These are phyloP conservation scores for Ogataea ramenticola DNA, from an alignment of 805 yeast genomes.

Conservation along the genomic window DNA sequence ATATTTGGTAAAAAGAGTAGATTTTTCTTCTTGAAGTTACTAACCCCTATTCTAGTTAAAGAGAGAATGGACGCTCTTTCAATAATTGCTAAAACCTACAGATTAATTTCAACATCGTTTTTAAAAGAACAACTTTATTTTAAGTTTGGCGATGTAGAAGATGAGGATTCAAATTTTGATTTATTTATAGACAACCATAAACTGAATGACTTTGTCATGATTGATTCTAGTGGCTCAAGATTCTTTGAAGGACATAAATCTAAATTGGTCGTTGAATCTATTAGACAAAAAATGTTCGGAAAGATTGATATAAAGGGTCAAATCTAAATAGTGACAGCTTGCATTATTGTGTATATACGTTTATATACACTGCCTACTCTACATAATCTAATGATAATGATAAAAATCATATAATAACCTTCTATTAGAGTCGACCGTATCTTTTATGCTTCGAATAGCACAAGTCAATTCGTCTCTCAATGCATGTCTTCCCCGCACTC, in stretches of 20 bases:
- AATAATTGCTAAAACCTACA: constrained; percentile 50
- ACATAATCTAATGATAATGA: no score
- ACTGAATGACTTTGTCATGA: constrained; percentile 34
- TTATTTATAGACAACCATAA: constrained; percentile 23
- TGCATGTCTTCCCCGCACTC: no score
- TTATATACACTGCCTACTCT: no score
- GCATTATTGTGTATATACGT: no score
- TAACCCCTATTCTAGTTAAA: constrained; percentile 48
- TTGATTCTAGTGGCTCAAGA: constrained; percentile 6
- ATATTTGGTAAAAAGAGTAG: constrained; percentile 27
- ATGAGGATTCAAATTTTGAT: constrained; percentile 32
- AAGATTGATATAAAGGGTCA: constrained; percentile 91
- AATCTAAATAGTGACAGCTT: constrained; percentile 29
- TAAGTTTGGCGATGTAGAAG: constrained; percentile 19
- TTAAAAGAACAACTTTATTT: constrained; percentile 12
- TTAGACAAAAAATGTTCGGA: constrained; percentile 30
- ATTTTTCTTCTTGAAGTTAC: constrained; percentile 21
- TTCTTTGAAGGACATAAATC: constrained; percentile 22
- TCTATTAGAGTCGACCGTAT: no score
- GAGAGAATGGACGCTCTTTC: constrained; percentile 52
- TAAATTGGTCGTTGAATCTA: constrained; percentile 13
- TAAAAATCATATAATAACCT: no score
- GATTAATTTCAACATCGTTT: constrained; percentile 29
- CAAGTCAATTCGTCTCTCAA: no score
- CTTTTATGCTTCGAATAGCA: no score